Base-by-base conservation (phyloP, 139 green algal genomes). In the Chlorella vulgaris region DNA sequence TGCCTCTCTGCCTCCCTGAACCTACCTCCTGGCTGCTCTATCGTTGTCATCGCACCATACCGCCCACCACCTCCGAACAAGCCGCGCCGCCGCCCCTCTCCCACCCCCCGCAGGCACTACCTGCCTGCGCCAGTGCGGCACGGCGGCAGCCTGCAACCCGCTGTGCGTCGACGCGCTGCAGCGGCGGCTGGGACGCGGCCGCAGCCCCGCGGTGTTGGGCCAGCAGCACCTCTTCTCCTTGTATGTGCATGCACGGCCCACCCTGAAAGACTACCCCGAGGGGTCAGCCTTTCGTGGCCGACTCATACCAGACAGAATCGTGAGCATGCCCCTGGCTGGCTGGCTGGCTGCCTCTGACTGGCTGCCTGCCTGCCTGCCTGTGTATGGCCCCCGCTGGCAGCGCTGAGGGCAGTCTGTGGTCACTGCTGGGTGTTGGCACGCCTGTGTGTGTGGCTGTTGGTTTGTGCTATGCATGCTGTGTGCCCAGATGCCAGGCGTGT, bases 201-300 rank as follows among this genome's bases (percentile, higher is more conserved):
- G 36, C 77, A 76, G 51, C 77, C 10, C 50, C 33, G 31, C 65
- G 15, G 77, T 74, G 65, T 47, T 81, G 76, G 28, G 39, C n/a
- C 77, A 65, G 53, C 86, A 90, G 80, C 70, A 89, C 50, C 69
- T 90, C 2, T 90, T 87, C 63, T 85, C 70, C 1, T 55, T 90
- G 51, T 89, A 90, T 53, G 53, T 87, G 21, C 86, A 90, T 60
- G 69, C 78, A 5, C 83, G 78, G 3, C 78, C 83, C 35, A 62
- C 78, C 5, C 79, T 81, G 29, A 66, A 69, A 24, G 66, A 65
- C 21, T 80, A 84, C 38, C 43, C 76, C 6, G 68, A 73, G 47
- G 36, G 22, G 26, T 84, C 61, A 18, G 42, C 69, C 28, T 82
- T 81, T 39, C 33, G 51, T 3, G 68, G 77, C 3, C 36, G 61